phyloP scores from a whole-genome alignment of 257 asterid genomes.

The Solanum chiquidenum region DNA sequence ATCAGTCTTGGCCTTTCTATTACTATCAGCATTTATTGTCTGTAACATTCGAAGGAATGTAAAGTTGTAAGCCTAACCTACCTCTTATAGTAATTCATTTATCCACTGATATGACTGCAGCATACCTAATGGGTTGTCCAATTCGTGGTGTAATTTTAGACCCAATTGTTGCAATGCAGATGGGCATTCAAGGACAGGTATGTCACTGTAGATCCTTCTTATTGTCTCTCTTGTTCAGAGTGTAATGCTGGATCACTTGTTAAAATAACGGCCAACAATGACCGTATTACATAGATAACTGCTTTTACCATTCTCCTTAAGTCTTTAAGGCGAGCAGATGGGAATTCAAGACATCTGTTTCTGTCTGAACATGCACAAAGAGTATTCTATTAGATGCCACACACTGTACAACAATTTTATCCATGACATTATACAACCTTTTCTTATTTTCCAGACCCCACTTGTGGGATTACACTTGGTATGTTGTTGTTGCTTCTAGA shows the following conservation, averaged over 20 bases:
- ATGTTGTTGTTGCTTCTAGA: neutral
- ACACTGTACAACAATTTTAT: neutral
- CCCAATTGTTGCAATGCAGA: slow-evolving; percentile 83
- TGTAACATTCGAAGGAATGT: neutral
- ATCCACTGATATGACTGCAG: slow-evolving; percentile 34
- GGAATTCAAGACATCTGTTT: neutral
- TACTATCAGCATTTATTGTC: neutral
- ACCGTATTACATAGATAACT: neutral
- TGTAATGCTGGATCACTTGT: neutral
- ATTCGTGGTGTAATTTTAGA: slow-evolving; percentile 88
- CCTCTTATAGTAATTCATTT: neutral
- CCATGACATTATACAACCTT: neutral
- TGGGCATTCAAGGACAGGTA: slow-evolving; percentile 99
- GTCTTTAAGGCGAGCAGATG: neutral
- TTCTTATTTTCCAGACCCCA: neutral
- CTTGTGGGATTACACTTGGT: neutral
- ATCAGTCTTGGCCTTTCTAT: neutral
- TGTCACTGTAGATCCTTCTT: neutral
- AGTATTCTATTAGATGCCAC: neutral
- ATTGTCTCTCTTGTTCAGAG: neutral
- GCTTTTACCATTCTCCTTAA: neutral
- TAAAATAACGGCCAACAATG: neutral
- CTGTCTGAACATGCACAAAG: neutral
- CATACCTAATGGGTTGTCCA: slow-evolving; percentile 96
- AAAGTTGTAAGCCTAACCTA: neutral